These are phyloP conservation scores for Plasmodium knowlesi DNA, from an alignment of 169 alveolate species.

Conservation along the genomic window DNA sequence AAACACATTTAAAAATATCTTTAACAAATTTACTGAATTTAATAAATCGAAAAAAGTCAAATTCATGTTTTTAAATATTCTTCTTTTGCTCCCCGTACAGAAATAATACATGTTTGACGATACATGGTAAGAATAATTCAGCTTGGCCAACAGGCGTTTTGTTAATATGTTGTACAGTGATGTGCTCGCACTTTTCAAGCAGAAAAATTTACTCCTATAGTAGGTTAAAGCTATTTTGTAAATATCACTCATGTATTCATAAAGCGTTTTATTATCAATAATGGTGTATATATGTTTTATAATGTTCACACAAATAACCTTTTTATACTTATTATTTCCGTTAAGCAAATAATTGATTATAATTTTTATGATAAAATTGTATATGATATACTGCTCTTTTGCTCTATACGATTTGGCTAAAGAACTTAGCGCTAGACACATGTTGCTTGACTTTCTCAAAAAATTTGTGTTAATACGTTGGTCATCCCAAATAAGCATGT, in stretches of 20 bases:
- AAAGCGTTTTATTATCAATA: slow-evolving; percentile 71
- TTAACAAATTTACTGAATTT: slow-evolving; percentile 39
- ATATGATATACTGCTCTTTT: slow-evolving; percentile 70
- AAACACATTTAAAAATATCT: slow-evolving; percentile 66
- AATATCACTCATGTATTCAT: slow-evolving; percentile 68
- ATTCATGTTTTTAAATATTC: slow-evolving; percentile 70
- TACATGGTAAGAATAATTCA: slow-evolving; percentile 70
- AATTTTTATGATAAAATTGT: slow-evolving; percentile 64
- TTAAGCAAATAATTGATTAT: slow-evolving; percentile 54
- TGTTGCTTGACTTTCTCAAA: slow-evolving; percentile 67
- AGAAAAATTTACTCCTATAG: slow-evolving; percentile 66
- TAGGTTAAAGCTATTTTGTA: slow-evolving; percentile 63
- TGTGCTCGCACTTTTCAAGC: slow-evolving; percentile 70
- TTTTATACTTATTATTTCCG: slow-evolving; percentile 69
- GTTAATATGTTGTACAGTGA: slow-evolving; percentile 71
- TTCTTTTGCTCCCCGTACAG: slow-evolving; percentile 73
- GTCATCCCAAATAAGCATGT: slow-evolving; percentile 37
- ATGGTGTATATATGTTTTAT: slow-evolving; percentile 72
- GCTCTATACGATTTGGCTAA: slow-evolving; percentile 59
- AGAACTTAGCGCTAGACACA: slow-evolving; percentile 67
- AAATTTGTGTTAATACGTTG: slow-evolving; percentile 46
- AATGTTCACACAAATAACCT: slow-evolving; percentile 65
- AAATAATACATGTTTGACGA: slow-evolving; percentile 73
- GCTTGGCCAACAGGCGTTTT: slow-evolving; percentile 60
- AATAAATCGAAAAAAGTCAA: slow-evolving; percentile 68